phyloP scores from a whole-genome alignment of 2,329 filamentous ascomycete species.

The Dactylonectria estremocensis region DNA sequence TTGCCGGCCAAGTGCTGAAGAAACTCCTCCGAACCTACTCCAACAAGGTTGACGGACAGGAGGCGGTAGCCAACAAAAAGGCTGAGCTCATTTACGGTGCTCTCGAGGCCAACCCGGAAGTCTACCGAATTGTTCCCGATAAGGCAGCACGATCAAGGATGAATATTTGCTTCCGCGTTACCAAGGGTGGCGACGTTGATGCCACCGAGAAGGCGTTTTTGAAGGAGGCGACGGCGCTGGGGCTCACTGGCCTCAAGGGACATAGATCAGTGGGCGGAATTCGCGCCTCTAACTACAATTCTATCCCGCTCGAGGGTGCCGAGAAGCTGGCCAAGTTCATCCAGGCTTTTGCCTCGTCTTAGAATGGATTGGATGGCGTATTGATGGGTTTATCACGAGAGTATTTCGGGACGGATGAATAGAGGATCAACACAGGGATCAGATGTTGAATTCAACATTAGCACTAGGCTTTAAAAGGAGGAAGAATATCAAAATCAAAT shows the following conservation, averaged over 20 bases:
- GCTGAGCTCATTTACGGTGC: conserved; percentile 82
- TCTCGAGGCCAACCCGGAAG: conserved; percentile 79
- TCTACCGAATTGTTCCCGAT: conserved; percentile 85
- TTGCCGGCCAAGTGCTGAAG: conserved; percentile 90
- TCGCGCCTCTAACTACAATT: conserved; percentile 91
- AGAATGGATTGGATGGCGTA: not conserved
- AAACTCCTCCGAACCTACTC: conserved; percentile 77
- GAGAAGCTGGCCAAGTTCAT: conserved; percentile 79
- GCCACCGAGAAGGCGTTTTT: conserved; percentile 87
- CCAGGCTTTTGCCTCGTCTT: conserved; percentile 61
- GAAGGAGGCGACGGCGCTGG: conserved; percentile 76
- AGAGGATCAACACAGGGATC: conserved; percentile 27
- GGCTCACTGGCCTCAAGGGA: conserved; percentile 87
- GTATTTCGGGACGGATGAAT: conserved; percentile 8
- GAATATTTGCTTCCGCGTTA: conserved; percentile 94
- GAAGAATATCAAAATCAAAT: not conserved
- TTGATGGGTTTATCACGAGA: not conserved
- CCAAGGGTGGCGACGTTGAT: conserved; percentile 71
- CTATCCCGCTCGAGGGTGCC: conserved; percentile 77
- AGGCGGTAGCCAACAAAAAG: conserved; percentile 82
- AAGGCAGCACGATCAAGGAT: conserved; percentile 85
- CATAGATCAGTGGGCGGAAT: conserved; percentile 83
- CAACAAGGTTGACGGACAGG: conserved; percentile 82
- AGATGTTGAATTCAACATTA: conserved; percentile 44
- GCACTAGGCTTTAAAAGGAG: not conserved